phyloP scores from a whole-genome alignment of 345 rosid species.

The Streptanthus diversifolius region DNA sequence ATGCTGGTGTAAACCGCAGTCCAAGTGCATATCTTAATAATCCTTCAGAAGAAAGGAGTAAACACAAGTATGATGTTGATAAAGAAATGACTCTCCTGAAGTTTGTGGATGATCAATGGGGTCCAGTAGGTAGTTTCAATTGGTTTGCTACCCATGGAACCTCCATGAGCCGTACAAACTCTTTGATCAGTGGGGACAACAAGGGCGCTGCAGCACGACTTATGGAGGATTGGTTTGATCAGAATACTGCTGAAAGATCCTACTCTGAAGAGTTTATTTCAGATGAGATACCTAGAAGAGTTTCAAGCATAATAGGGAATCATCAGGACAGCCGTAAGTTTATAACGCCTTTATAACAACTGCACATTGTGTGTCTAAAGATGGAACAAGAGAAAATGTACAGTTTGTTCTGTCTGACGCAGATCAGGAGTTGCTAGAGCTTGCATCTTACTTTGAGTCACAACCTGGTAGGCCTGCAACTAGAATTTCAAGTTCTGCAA shows the following conservation, averaged over 20 bases:
- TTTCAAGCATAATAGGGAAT: constrained; percentile 59
- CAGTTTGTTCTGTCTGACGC: constrained; percentile 24
- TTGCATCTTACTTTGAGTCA: constrained; percentile 84
- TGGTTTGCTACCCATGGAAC: constrained; percentile 99
- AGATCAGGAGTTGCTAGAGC: constrained; percentile 84
- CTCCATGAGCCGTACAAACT: constrained; percentile 95
- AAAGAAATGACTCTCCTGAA: constrained; percentile 95
- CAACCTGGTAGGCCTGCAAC: constrained; percentile 69
- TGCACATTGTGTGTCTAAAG: neutral
- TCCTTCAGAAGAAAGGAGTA: constrained; percentile 68
- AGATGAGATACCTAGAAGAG: constrained; percentile 61
- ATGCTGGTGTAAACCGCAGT: constrained; percentile 94
- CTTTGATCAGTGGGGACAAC: constrained; percentile 96
- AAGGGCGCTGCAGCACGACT: constrained; percentile 96
- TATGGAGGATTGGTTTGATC: constrained; percentile 96
- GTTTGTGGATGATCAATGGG: constrained; percentile 89
- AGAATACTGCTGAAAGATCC: constrained; percentile 36
- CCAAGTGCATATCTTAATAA: constrained; percentile 97
- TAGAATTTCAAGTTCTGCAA: constrained; percentile 56
- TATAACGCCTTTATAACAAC: neutral
- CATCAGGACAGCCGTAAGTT: constrained; percentile 54
- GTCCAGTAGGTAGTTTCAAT: constrained; percentile 93
- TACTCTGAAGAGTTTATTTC: constrained; percentile 37
- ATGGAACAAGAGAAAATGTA: neutral
- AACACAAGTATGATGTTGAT: constrained; percentile 77